Conservation (phyloP, 805 yeast genomes). For the Candida peoriensis region DNA sequence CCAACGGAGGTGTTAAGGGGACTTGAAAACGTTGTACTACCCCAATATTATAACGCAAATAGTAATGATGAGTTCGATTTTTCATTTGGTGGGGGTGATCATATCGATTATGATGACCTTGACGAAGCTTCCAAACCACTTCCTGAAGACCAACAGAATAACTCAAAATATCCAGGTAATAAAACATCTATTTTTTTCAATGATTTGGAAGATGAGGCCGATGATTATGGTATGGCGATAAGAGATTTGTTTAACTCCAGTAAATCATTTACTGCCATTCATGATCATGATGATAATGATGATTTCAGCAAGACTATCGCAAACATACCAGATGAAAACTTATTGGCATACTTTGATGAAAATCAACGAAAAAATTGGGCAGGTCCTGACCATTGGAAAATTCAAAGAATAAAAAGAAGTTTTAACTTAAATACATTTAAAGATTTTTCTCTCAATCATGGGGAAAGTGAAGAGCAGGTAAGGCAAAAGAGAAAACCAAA, state of each 20-base stretch:
- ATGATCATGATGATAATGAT: conserved; percentile 9
- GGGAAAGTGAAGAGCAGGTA: neutral
- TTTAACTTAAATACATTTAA: conserved; percentile 18
- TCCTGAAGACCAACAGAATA: conserved; percentile 8
- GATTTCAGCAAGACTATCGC: conserved; percentile 20
- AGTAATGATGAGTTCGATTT: conserved; percentile 12
- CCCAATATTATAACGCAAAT: conserved; percentile 5
- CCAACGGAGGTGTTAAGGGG: conserved; percentile 12
- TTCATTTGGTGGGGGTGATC: conserved; percentile 10
- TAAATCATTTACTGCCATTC: conserved; percentile 14
- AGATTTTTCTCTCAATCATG: neutral
- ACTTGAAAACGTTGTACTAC: conserved; percentile 8
- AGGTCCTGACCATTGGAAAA: conserved; percentile 92
- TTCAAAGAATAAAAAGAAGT: conserved; percentile 46
- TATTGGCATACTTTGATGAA: conserved; percentile 78
- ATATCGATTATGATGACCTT: conserved; percentile 1
- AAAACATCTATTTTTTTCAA: conserved; percentile 23
- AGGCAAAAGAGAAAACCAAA: conserved; percentile 25
- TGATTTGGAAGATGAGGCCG: conserved; percentile 19
- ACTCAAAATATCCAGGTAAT: conserved; percentile 20
- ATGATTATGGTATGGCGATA: conserved; percentile 24
- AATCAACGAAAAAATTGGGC: conserved; percentile 72
- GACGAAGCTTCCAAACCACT: conserved; percentile 1
- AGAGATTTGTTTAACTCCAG: conserved; percentile 19
- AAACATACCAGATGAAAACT: conserved; percentile 46